Base-by-base conservation (phyloP, 2,329 filamentous ascomycete species). In the Penicillium sumatraense region DNA sequence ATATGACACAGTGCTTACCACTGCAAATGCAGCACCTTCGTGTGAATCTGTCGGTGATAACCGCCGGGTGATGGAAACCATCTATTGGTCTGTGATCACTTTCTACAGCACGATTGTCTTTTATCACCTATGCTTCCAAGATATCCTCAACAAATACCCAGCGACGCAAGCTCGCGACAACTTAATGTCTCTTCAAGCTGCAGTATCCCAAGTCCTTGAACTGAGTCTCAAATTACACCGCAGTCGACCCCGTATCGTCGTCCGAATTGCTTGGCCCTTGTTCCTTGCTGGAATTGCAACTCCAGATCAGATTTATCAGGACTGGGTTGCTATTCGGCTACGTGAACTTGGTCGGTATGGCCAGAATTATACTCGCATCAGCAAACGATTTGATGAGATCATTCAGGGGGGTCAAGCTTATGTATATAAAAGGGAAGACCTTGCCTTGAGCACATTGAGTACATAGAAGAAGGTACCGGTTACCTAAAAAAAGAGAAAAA, bases 321-420 rank as follows among this genome's bases (percentile, higher is more conserved):
- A 69, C 49, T 70, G 68, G 66, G 63, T 68, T 21, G 64, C 66
- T 14, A 66, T 67, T 23, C 62, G 63, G 18, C 48, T 70, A 27
- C 57, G 58, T 5, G 65, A 66, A 36, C 53, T 68, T 13, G 59
- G 66, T 20, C 61, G 57, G 21, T 65, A 65, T 53, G 65, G 61
- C 16, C 60, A 62, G 36, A 68, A 68, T 35, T 67, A 57, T 44
- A 52, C 45, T n/a, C 60, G 60, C 7, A 60, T 62, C 16, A 66
- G 62, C 26, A 18, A 23, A 13, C 58, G 61, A 4, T 68, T 60
- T 49, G 65, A 64, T 47, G 63, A 66, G 47, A 57, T 67, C 13
- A 65, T 64, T 27, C 60, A 59, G 16, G 58, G 58, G 13, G 46
- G 56, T n/a, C 57, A 61, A 9, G 52, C 54, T 2, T 57, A 58